phyloP scores from a whole-genome alignment of 1,139 yeast genomes.

The Protomyces gravidus region DNA sequence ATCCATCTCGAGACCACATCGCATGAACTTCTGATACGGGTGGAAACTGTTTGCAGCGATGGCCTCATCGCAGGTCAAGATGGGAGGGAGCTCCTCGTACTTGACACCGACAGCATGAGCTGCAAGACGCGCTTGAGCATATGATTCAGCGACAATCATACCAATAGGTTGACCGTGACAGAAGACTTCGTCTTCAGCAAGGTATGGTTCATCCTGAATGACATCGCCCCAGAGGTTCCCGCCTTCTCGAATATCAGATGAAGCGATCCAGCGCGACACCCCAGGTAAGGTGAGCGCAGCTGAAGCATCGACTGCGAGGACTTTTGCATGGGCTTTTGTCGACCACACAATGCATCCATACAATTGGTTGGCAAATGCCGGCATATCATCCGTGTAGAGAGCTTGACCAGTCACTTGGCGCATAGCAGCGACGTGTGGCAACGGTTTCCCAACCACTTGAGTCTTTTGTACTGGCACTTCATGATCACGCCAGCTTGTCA shows the following conservation, averaged over 20 bases:
- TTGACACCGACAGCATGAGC: conserved; percentile 46
- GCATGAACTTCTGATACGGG: conserved; percentile 38
- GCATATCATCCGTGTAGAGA: conserved; percentile 46
- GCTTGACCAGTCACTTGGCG: conserved; percentile 50
- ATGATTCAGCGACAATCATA: conserved; percentile 43
- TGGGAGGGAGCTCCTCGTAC: conserved; percentile 44
- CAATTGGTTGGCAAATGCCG: conserved; percentile 44
- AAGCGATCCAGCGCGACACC: conserved; percentile 45
- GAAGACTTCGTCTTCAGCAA: conserved; percentile 45
- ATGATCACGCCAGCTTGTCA: conserved; percentile 44
- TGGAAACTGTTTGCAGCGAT: conserved; percentile 43
- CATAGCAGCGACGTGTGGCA: conserved; percentile 46
- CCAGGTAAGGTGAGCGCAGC: conserved; percentile 44
- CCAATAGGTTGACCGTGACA: conserved; percentile 48
- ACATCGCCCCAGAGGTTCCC: conserved; percentile 47
- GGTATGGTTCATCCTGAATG: conserved; percentile 44
- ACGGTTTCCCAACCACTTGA: conserved; percentile 43
- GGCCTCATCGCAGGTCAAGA: conserved; percentile 47
- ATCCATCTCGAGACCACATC: conserved; percentile 45
- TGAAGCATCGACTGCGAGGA: conserved; percentile 42
- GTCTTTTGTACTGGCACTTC: conserved; percentile 37
- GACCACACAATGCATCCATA: conserved; percentile 47
- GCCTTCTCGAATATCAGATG: conserved; percentile 43
- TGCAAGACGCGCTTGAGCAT: conserved; percentile 46
- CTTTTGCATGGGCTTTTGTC: conserved; percentile 46